Evolutionary conservation across 1,284 basidiomycete species (phyloP), one percentile per base, ranked within the genome.

Genomic region (Chondrostereum purpureum): DNA sequence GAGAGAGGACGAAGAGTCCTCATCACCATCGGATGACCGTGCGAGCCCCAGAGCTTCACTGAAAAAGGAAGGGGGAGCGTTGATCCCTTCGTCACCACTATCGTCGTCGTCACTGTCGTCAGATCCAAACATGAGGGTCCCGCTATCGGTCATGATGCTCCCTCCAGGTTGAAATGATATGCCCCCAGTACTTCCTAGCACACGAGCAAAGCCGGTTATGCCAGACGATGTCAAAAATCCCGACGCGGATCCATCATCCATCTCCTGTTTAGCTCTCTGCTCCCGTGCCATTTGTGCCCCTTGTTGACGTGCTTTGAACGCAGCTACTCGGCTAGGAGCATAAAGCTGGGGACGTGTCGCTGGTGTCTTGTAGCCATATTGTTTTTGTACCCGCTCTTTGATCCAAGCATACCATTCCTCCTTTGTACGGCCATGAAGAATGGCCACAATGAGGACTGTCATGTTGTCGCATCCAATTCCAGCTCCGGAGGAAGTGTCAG

Each of bases 401-500:
- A 99, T 67, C 96, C 94, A 99, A 18, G 76, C 65, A 60, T 89
- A 90, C 96, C 96, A 99, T 60, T 96, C 84, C 52, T 92, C 85
- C 61, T 86, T 82, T 12, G 92, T 92, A 49, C 84, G 82, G 22
- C 91, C 94, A 52, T 88, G 77, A 22, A 96, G 76, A 41, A 99
- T 63, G 3, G 92, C 96, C 40, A 99, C 80, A 48, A 99, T 78
- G 54, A 97, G 78, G 45, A 96, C 75, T 0, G 96, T 99, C 96
- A 99, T 99, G 71, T 99, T 99, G 70, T 99, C 96, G 62, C 94
- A 98, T 17, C 96, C 96, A 50, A 98, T 90, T 13, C 96, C 95
- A 36, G 79, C 78, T 37, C 91, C 92, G 34, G 89, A 88, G 39
- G 89, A 88, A 2, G 91, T 89, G 62, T 97, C 92, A 1, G 94